A percentile compares a stretch with the other conserved stretches of the same genome.
Evolutionary conservation across 768 basidiomycete genomes (phyloP).

Genomic region (Boletus reticuloceps): DNA sequence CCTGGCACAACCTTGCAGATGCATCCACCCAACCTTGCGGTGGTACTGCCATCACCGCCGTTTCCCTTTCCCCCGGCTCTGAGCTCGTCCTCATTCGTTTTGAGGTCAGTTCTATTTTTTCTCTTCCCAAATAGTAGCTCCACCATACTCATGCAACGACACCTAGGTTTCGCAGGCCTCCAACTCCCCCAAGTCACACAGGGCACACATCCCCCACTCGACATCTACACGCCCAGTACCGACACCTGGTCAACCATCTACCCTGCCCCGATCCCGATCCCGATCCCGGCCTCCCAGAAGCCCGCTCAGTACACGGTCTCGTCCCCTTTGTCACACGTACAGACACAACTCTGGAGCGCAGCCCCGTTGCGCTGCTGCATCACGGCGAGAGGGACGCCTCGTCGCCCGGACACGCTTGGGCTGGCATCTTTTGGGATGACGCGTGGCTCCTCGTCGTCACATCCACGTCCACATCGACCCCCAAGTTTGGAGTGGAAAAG

Average conservation of each 20-base stretch:
- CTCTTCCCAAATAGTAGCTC: too few species aligned
- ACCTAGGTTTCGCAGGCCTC: constrained; percentile 34
- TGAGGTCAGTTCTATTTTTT: constrained; percentile 27
- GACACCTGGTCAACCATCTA: constrained; percentile 23
- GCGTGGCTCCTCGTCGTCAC: constrained; percentile 25
- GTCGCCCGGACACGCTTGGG: too few species aligned
- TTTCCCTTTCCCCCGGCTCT: constrained; percentile 10
- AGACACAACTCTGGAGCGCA: neutral
- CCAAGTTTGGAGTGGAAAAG: constrained; percentile 25
- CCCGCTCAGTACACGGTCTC: constrained; percentile 35
- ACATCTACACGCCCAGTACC: constrained; percentile 12
- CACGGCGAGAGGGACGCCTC: constrained; percentile 38
- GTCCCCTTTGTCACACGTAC: constrained; percentile 18
- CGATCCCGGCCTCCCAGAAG: too few species aligned
- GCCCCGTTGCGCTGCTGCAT: constrained; percentile 33
- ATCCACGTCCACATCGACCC: too few species aligned
- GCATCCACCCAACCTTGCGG: constrained; percentile 40
- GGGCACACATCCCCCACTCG: constrained; percentile 23
- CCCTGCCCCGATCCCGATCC: constrained; percentile 28
- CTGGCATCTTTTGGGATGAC: constrained; percentile 24
- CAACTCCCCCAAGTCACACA: neutral
- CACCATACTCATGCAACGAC: neutral
- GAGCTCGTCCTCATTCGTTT: constrained; percentile 32
- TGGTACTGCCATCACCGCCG: constrained; percentile 38
- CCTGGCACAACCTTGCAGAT: constrained; percentile 26